Evolutionary conservation across 805 yeast genomes (phyloP).

Genomic region (Saccharomycopsis fodiens): DNA sequence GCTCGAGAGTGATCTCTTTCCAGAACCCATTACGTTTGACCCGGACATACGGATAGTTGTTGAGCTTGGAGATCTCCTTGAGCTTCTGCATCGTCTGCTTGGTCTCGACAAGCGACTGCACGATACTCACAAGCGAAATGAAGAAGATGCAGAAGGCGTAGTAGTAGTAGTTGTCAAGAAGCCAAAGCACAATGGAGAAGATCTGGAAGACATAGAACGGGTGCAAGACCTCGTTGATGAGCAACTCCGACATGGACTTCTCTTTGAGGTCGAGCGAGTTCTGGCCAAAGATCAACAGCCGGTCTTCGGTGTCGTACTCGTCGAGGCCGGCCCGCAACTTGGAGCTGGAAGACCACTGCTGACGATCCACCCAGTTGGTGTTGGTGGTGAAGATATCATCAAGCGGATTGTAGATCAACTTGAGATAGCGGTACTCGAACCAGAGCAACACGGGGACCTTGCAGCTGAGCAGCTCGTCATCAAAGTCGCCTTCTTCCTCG

Average conservation of each 20-base stretch:
- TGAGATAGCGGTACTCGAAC: constrained; percentile 78
- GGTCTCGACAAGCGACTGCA: constrained; percentile 82
- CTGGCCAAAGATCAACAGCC: constrained; percentile 66
- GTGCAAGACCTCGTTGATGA: constrained; percentile 83
- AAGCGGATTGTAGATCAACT: constrained; percentile 74
- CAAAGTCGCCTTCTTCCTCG: constrained; percentile 22
- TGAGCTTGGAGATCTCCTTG: constrained; percentile 53
- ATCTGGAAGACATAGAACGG: constrained; percentile 95
- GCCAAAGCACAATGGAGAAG: constrained; percentile 87
- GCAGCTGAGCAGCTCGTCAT: constrained; percentile 19
- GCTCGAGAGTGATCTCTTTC: constrained; percentile 70
- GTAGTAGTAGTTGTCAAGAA: constrained; percentile 84
- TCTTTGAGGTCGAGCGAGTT: constrained; percentile 73
- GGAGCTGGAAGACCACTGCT: constrained; percentile 59
- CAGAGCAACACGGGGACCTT: constrained; percentile 57
- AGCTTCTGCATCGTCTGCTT: constrained; percentile 64
- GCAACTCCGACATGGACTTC: constrained; percentile 54
- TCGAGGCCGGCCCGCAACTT: constrained; percentile 59
- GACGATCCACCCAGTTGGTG: constrained; percentile 72
- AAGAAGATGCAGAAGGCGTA: constrained; percentile 89
- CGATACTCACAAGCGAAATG: constrained; percentile 74
- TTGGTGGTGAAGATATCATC: constrained; percentile 82
- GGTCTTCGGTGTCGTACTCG: constrained; percentile 57
- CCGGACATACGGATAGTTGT: constrained; percentile 45
- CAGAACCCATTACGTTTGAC: constrained; percentile 91